phyloP scores from a whole-genome alignment of 2,329 filamentous ascomycete genomes.

The Leptographium galeiforme region DNA sequence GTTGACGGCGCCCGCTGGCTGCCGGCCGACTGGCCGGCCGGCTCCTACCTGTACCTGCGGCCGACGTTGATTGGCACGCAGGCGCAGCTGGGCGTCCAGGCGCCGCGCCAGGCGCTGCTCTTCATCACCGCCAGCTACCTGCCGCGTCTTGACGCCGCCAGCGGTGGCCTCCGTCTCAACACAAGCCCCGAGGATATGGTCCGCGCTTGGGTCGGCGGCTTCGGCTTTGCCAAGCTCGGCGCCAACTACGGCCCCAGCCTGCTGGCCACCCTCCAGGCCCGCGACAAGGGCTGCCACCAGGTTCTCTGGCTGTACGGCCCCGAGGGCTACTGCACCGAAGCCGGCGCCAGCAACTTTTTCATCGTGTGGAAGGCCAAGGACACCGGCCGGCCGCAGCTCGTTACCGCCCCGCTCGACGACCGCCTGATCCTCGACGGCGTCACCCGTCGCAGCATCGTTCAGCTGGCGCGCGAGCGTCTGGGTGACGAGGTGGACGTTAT shows the following conservation, averaged over 20 bases:
- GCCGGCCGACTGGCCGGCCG: conserved; percentile 47
- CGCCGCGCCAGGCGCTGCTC: conserved; percentile 72
- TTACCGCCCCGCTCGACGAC: conserved; percentile 74
- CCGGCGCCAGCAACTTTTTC: conserved; percentile 87
- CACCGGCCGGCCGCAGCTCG: conserved; percentile 45
- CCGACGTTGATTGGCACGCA: conserved; percentile 80
- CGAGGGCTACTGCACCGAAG: conserved; percentile 72
- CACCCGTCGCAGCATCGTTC: conserved; percentile 67
- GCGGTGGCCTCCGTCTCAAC: conserved; percentile 56
- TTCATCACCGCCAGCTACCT: conserved; percentile 63
- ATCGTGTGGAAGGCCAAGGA: conserved; percentile 60
- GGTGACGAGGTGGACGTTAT: conserved; percentile 52
- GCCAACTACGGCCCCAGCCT: conserved; percentile 86
- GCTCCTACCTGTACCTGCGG: conserved; percentile 69
- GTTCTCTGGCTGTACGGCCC: conserved; percentile 86
- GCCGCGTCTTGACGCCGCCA: conserved; percentile 38
- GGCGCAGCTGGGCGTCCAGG: conserved; percentile 65
- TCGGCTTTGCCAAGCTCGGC: conserved; percentile 83
- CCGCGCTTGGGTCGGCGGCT: conserved; percentile 85
- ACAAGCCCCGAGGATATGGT: conserved; percentile 72
- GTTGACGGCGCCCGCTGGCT: conserved; percentile 71
- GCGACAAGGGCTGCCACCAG: conserved; percentile 65
- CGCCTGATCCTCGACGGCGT: conserved; percentile 79
- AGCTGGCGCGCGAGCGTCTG: conserved; percentile 55
- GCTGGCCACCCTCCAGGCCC: conserved; percentile 63